These are phyloP conservation scores for Cutaneotrichosporon arboriforme DNA, from an alignment of 1,284 basidiomycete species.

Conservation along the genomic window DNA sequence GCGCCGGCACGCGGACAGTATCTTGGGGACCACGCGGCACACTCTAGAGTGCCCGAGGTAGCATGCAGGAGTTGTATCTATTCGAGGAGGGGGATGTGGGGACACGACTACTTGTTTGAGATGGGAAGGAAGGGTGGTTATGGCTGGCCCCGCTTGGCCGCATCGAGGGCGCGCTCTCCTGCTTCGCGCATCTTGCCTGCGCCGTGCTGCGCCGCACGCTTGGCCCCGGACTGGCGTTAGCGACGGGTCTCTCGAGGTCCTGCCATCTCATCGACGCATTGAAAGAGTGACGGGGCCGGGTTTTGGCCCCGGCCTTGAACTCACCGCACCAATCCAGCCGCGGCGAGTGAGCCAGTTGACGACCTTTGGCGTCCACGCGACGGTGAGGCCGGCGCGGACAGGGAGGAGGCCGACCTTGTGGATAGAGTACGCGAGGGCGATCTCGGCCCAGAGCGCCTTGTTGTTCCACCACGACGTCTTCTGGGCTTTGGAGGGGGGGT, in stretches of 20 bases:
- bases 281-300: background rate
- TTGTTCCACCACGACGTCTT: slow-evolving; percentile 50
- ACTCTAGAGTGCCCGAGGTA: background rate
- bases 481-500: slow-evolving; percentile 51
- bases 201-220: slow-evolving; percentile 16
- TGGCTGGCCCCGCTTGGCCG: slow-evolving; percentile 4
- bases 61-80: slow-evolving; percentile 17
- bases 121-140: background rate
- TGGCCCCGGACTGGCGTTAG: slow-evolving; percentile 16
- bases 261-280: no score
- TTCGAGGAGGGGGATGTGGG: background rate
- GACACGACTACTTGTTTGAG: background rate
- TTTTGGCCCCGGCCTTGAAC: slow-evolving; percentile 4
- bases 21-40: background rate
- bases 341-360: slow-evolving; percentile 68
- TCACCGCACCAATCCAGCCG: slow-evolving; percentile 59
- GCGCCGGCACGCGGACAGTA: background rate
- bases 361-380: slow-evolving; percentile 74
- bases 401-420: slow-evolving; percentile 96
- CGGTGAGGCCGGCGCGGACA: slow-evolving; percentile 79
- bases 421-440: slow-evolving; percentile 85
- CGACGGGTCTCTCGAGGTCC: background rate
- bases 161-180: slow-evolving; percentile 8
- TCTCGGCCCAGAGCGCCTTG: slow-evolving; percentile 81
- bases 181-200: slow-evolving; percentile 11